Evolutionary conservation across 2,329 filamentous ascomycete genomes (phyloP).

Genomic region (Penicillium sp.): DNA sequence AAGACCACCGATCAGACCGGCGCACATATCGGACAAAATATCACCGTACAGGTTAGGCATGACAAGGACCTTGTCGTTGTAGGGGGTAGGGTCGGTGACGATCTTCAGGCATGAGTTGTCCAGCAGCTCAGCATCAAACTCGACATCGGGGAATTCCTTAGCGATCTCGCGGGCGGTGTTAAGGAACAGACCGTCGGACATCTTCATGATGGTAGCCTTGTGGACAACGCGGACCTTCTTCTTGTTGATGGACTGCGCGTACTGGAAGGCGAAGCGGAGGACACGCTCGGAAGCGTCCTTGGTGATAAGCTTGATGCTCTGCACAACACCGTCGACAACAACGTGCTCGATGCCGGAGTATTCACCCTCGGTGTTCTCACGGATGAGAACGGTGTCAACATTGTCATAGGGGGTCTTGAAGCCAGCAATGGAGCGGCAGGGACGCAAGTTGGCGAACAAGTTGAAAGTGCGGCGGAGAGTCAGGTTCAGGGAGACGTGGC

Average conservation of each 20-base stretch:
- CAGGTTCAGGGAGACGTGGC: constrained; percentile 97
- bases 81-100: constrained; percentile 90
- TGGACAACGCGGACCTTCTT: constrained; percentile 97
- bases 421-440: constrained; percentile 92
- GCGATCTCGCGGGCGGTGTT: constrained; percentile 78
- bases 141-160: constrained; percentile 93
- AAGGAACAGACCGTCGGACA: constrained; percentile 98
- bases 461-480: constrained; percentile 99
- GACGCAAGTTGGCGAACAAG: constrained; percentile 98
- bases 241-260: constrained; percentile 88
- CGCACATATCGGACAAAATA: constrained; percentile 99
- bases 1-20: constrained; percentile 94
- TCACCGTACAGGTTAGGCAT: constrained; percentile 98
- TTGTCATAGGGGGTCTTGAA: constrained; percentile 98
- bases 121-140: constrained; percentile 96
- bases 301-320: constrained; percentile 99
- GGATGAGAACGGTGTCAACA: constrained; percentile 95
- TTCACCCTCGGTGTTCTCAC: constrained; percentile 99
- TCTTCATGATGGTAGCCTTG: constrained; percentile 99
- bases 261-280: constrained; percentile 96
- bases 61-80: constrained; percentile 99
- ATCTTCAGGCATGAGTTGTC: constrained; percentile 99
- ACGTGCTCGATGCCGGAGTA: constrained; percentile 99
- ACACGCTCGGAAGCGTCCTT: constrained; percentile 92
- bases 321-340: constrained; percentile 94